A percentile compares a stretch with the other conserved stretches of the same genome.
These are phyloP conservation scores for Uronychia setigera DNA, from an alignment of 73 alveolate species.

Conservation along the genomic window DNA sequence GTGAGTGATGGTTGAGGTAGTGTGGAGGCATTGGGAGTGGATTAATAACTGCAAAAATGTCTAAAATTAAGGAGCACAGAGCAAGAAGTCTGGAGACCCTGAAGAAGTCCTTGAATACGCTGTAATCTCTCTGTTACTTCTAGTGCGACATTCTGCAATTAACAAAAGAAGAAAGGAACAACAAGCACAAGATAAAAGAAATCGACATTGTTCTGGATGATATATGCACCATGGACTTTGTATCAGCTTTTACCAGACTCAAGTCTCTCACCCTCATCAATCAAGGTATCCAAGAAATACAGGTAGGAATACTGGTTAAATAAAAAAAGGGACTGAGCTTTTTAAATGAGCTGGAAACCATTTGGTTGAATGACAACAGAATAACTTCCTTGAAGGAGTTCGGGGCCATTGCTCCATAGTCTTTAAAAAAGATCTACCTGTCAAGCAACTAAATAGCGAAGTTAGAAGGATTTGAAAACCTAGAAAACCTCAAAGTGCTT, in stretches of 20 bases:
- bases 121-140: background rate
- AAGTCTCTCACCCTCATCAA: slow-evolving; percentile 66
- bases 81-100: background rate
- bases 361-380: slow-evolving; percentile 36
- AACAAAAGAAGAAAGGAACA: slow-evolving; percentile 46
- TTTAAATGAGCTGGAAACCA: slow-evolving; percentile 15
- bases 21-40: too few relatives aligned
- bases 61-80: background rate
- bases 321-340: slow-evolving; percentile 23
- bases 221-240: slow-evolving; percentile 69
- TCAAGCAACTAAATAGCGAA: slow-evolving; percentile 8
- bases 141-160: slow-evolving; percentile 4
- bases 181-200: slow-evolving; percentile 51
- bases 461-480: slow-evolving; percentile 32
- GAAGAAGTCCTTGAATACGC: slow-evolving; percentile 1
- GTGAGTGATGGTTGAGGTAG: slow-evolving; percentile 4
- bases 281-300: slow-evolving; percentile 57
- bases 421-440: background rate
- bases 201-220: slow-evolving; percentile 72
- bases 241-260: slow-evolving; percentile 51
- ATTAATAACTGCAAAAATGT: background rate
- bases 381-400: background rate
- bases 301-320: slow-evolving; percentile 21
- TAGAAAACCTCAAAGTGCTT: slow-evolving; percentile 9
- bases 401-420: background rate